These are phyloP conservation scores for Testicularia cyperi DNA, from an alignment of 1,284 basidiomycete species.

Conservation along the genomic window DNA sequence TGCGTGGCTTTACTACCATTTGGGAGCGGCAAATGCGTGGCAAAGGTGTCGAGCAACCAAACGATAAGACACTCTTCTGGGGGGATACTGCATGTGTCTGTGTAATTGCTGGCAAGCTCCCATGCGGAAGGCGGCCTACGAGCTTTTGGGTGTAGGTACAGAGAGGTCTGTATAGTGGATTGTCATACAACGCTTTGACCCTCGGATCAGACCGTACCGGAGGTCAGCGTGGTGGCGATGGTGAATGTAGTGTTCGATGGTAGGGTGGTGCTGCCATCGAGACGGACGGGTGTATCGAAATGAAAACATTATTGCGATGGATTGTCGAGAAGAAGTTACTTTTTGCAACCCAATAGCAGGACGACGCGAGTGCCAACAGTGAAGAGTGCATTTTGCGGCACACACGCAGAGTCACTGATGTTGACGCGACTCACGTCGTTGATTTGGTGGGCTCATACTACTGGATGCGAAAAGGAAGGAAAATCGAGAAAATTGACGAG, in stretches of 20 bases:
- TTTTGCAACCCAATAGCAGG: too few relatives aligned
- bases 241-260: neutral
- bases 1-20: too few relatives aligned
- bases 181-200: neutral
- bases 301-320: too few relatives aligned
- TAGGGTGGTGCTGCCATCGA: neutral
- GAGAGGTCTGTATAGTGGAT: slow-evolving; percentile 1
- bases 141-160: slow-evolving; percentile 1
- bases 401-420: too few relatives aligned
- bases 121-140: neutral
- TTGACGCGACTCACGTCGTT: neutral
- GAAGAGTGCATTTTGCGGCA: too few relatives aligned
- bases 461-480: neutral
- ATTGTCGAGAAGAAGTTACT: too few relatives aligned
- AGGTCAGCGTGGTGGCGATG: neutral
- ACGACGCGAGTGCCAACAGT: too few relatives aligned
- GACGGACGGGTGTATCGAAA: neutral
- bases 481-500: neutral
- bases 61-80: too few relatives aligned
- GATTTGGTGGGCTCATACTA: neutral
- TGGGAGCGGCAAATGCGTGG: too few relatives aligned
- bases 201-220: neutral
- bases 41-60: too few relatives aligned
- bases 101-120: neutral
- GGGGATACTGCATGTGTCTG: slow-evolving; percentile 1